These are phyloP conservation scores for Nicotiana noctiflora DNA, from an alignment of 257 asterid genomes.

Conservation along the genomic window DNA sequence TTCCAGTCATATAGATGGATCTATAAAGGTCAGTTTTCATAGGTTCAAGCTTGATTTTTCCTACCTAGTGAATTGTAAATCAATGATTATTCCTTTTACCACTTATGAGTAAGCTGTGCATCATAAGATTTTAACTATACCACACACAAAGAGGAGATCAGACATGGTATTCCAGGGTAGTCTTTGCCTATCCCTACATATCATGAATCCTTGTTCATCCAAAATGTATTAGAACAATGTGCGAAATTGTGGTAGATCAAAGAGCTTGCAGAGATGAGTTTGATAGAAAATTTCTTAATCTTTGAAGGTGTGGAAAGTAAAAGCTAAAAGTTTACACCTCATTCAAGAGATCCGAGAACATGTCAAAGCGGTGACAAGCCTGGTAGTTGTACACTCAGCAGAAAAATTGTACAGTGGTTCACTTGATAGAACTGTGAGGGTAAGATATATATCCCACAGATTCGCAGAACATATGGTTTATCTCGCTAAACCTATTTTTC, in stretches of 20 bases:
- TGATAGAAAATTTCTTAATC: slow-evolving; percentile 1
- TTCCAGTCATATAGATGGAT: slow-evolving; percentile 86
- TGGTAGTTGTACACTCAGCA: slow-evolving; percentile 44
- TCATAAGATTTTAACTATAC: not conserved
- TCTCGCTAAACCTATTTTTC: not conserved
- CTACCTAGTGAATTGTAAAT: not conserved
- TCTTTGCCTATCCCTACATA: not conserved
- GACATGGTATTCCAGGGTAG: not conserved
- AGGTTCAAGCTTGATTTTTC: not conserved
- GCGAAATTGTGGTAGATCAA: not conserved
- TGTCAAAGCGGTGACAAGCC: slow-evolving; percentile 61
- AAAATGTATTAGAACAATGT: not conserved
- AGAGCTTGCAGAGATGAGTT: not conserved
- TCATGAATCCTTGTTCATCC: not conserved
- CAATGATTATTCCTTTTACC: not conserved
- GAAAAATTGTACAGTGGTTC: slow-evolving; percentile 77
- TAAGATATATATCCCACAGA: slow-evolving; percentile 19
- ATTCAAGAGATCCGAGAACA: slow-evolving; percentile 67
- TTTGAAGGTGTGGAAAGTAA: slow-evolving; percentile 57
- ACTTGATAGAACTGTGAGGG: slow-evolving; percentile 73
- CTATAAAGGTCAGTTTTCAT: slow-evolving; percentile 47
- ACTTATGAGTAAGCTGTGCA: not conserved
- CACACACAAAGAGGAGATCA: not conserved
- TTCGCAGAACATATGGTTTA: not conserved
- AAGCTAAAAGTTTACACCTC: slow-evolving; percentile 33